Conservation (phyloP, 2,329 filamentous ascomycete genomes). For the Fusarium palustre region DNA sequence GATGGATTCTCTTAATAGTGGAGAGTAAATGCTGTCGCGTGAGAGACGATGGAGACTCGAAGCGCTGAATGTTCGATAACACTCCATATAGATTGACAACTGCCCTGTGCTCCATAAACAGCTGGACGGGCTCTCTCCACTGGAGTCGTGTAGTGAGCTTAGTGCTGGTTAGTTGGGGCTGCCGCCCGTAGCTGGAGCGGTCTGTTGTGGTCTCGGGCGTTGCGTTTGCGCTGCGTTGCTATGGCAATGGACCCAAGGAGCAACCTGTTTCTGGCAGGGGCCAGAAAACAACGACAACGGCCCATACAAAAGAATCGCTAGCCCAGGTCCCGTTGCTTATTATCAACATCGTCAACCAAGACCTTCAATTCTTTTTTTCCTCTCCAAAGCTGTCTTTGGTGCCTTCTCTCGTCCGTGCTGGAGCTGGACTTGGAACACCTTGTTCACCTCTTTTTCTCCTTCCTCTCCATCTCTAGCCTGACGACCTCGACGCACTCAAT, state of each 20-base stretch:
- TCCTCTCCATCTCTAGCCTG: not conserved
- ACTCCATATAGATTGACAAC: not conserved
- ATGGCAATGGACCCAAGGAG: constrained; percentile 33
- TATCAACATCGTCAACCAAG: constrained; percentile 39
- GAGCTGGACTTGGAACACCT: constrained; percentile 27
- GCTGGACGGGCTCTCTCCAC: not conserved
- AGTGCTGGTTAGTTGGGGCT: constrained; percentile 5
- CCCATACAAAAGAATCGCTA: constrained; percentile 34
- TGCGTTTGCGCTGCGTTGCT: constrained; percentile 25
- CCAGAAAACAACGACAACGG: constrained; percentile 30
- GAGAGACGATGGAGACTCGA: constrained; percentile 5
- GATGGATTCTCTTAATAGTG: not conserved
- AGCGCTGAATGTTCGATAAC: constrained; percentile 4
- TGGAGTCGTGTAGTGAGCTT: not conserved
- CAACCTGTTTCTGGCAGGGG: constrained; percentile 45
- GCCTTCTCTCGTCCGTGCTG: constrained; percentile 37
- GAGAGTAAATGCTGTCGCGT: constrained; percentile 1
- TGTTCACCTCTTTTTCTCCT: not conserved
- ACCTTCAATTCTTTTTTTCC: constrained; percentile 38
- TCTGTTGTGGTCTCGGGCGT: constrained; percentile 19
- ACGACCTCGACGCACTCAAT: not conserved
- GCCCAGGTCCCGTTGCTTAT: constrained; percentile 28
- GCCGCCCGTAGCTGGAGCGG: constrained; percentile 15
- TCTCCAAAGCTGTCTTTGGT: constrained; percentile 33
- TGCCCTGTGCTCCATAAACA: constrained; percentile 7